phyloP scores from a whole-genome alignment of 129 eudicot genomes.

The Erigeron canadensis region DNA sequence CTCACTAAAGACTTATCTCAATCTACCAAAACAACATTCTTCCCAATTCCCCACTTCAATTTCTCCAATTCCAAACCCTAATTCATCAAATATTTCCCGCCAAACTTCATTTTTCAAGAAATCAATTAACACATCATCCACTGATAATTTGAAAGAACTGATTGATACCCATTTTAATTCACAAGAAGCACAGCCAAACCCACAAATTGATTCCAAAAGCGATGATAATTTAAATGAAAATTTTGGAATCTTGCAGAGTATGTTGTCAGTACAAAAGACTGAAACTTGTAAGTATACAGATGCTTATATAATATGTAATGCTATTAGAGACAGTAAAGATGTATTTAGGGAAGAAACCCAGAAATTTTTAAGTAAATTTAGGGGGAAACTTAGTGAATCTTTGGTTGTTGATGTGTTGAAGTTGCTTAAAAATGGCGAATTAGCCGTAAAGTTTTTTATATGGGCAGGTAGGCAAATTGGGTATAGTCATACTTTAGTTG shows the following conservation, averaged over 20 bases:
- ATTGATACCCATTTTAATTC: slow-evolving; percentile 34
- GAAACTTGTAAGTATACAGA: slow-evolving; percentile 44
- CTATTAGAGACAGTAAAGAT: slow-evolving; percentile 36
- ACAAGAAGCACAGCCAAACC: slow-evolving; percentile 18
- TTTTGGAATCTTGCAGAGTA: slow-evolving; percentile 39
- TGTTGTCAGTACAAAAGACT: slow-evolving; percentile 33
- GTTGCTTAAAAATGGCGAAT: slow-evolving; percentile 55
- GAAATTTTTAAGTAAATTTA: slow-evolving; percentile 58
- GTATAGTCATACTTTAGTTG: slow-evolving; percentile 57
- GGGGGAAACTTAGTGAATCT: slow-evolving; percentile 56
- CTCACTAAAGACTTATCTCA: slow-evolving; percentile 30
- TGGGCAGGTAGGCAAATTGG: slow-evolving; percentile 97
- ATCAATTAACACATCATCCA: slow-evolving; percentile 33
- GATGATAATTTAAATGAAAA: slow-evolving; percentile 41
- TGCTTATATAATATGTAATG: slow-evolving; percentile 41
- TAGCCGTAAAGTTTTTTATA: slow-evolving; percentile 70
- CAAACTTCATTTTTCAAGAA: slow-evolving; percentile 31
- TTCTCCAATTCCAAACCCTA: slow-evolving; percentile 25
- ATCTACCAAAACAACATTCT: slow-evolving; percentile 18
- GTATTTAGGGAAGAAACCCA: slow-evolving; percentile 46
- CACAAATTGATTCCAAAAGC: slow-evolving; percentile 13
- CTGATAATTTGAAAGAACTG: slow-evolving; percentile 46
- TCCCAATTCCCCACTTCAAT: slow-evolving; percentile 16
- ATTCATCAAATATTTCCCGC: slow-evolving; percentile 27
- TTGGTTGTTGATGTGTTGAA: slow-evolving; percentile 76